A percentile compares a stretch with the other conserved stretches of the same genome.
Conservation (phyloP, 1,284 basidiomycete genomes). For the Laetiporus sulphureus region DNA sequence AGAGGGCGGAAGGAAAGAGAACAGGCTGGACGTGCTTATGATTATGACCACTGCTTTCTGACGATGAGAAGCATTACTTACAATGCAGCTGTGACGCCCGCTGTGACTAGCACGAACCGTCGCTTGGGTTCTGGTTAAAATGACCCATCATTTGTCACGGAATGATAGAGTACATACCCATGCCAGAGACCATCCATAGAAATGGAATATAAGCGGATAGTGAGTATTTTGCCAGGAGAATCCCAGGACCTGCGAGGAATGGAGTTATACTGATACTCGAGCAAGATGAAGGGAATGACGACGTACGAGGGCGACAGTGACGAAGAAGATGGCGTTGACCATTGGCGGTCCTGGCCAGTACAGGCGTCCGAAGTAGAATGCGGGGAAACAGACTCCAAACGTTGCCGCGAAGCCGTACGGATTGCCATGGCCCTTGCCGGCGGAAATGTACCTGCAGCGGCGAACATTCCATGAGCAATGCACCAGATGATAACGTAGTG, state of each 20-base stretch:
- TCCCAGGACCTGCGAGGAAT: constrained; percentile 50
- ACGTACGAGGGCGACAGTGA: constrained; percentile 62
- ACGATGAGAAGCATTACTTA: constrained; percentile 23
- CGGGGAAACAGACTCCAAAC: constrained; percentile 64
- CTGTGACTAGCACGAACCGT: constrained; percentile 55
- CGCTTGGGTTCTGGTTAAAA: constrained; percentile 29
- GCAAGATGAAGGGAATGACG: not conserved
- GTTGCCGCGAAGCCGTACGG: constrained; percentile 71
- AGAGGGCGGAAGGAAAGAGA: constrained; percentile 64
- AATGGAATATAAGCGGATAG: constrained; percentile 40
- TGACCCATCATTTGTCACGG: not conserved
- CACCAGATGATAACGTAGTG: constrained; percentile 11
- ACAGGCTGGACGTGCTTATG: constrained; percentile 34
- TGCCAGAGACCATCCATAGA: constrained; percentile 53
- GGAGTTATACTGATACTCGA: not conserved
- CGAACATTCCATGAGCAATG: not conserved
- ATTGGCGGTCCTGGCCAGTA: constrained; percentile 74
- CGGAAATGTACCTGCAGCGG: constrained; percentile 65
- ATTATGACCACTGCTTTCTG: not conserved
- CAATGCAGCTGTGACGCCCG: constrained; percentile 62
- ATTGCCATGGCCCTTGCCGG: constrained; percentile 59
- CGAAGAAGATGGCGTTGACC: constrained; percentile 67
- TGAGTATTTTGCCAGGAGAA: constrained; percentile 66
- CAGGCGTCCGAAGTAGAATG: constrained; percentile 60
- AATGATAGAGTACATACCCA: constrained; percentile 41